A percentile compares a stretch with the other conserved stretches of the same genome.
Conservation (phyloP, 2,329 filamentous ascomycete genomes). For the Coleophoma crateriformis region DNA sequence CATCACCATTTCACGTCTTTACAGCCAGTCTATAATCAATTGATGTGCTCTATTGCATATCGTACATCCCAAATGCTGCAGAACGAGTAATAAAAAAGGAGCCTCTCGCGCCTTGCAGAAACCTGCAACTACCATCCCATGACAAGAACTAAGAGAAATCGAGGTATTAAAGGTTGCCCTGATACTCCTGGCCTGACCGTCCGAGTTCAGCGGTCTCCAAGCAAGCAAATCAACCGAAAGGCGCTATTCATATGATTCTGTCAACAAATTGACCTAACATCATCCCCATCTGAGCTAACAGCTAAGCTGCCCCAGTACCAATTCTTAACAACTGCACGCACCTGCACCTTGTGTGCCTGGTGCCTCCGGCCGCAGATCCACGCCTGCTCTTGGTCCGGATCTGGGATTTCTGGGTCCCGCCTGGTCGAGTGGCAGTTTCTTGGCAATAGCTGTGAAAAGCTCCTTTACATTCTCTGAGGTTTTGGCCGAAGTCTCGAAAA, state of each 20-base stretch:
- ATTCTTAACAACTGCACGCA: slow-evolving; percentile 57
- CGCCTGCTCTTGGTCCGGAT: slow-evolving; percentile 49
- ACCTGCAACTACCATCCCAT: slow-evolving; percentile 17
- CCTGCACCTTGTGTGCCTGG: slow-evolving; percentile 52
- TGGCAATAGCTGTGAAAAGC: slow-evolving; percentile 94
- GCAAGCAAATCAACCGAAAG: slow-evolving; percentile 13
- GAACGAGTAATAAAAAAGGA: slow-evolving; percentile 22
- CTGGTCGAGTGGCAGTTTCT: slow-evolving; percentile 95
- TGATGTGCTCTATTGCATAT: slow-evolving; percentile 28
- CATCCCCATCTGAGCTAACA: not conserved
- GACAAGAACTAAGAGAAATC: slow-evolving; percentile 20
- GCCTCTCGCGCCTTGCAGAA: slow-evolving; percentile 24
- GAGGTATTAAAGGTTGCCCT: slow-evolving; percentile 27
- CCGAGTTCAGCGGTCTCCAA: not conserved
- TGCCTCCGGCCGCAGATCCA: slow-evolving; percentile 54
- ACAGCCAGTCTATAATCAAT: slow-evolving; percentile 1
- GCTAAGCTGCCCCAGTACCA: not conserved
- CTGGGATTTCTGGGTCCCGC: slow-evolving; percentile 85
- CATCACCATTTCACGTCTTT: too few relatives aligned
- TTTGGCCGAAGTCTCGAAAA: slow-evolving; percentile 98
- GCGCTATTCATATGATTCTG: slow-evolving; percentile 9
- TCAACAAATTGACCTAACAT: slow-evolving; percentile 8
- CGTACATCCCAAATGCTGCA: slow-evolving; percentile 28
- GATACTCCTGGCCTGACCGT: slow-evolving; percentile 2
- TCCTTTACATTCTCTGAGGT: slow-evolving; percentile 94